Evolutionary conservation across 768 basidiomycete genomes (phyloP).

Genomic region (Dictyophora rubrovolvata): DNA sequence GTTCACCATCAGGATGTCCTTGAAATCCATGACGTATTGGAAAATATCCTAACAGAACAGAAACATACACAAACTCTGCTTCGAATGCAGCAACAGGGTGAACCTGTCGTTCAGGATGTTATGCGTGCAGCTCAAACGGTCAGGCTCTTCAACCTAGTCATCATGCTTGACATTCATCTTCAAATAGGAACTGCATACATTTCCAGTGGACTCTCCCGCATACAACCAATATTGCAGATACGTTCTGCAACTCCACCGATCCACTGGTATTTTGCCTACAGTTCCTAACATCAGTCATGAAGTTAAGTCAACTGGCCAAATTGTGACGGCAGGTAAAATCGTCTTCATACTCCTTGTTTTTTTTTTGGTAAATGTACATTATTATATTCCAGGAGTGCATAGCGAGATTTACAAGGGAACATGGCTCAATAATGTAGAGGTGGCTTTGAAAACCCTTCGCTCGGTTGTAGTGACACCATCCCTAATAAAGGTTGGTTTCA

Average conservation of each 20-base stretch:
- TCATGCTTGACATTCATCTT: too few species aligned
- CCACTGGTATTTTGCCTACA: slow-evolving; percentile 43
- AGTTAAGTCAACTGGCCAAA: slow-evolving; percentile 29
- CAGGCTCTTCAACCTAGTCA: neutral
- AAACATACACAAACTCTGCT: slow-evolving; percentile 28
- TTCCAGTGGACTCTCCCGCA: neutral
- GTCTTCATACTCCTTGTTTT: neutral
- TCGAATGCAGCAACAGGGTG: slow-evolving; percentile 31
- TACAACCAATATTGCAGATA: slow-evolving; percentile 34
- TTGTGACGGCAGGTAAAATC: slow-evolving; percentile 31
- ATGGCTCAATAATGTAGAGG: slow-evolving; percentile 48
- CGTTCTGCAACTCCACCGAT: slow-evolving; percentile 35
- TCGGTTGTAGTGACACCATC: slow-evolving; percentile 29
- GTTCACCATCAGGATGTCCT: slow-evolving; percentile 12
- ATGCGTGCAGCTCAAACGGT: slow-evolving; percentile 48
- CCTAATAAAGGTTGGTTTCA: slow-evolving; percentile 13
- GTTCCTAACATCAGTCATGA: slow-evolving; percentile 46
- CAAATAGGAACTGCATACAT: slow-evolving; percentile 4
- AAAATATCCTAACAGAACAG: slow-evolving; percentile 28
- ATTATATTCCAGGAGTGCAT: slow-evolving; percentile 25
- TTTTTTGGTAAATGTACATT: neutral
- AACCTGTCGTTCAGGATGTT: slow-evolving; percentile 32
- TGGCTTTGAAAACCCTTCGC: slow-evolving; percentile 46
- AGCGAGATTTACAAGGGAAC: slow-evolving; percentile 45
- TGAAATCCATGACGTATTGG: slow-evolving; percentile 26